phyloP scores from a whole-genome alignment of 805 yeast species.

The Maudiozyma barnettii region DNA sequence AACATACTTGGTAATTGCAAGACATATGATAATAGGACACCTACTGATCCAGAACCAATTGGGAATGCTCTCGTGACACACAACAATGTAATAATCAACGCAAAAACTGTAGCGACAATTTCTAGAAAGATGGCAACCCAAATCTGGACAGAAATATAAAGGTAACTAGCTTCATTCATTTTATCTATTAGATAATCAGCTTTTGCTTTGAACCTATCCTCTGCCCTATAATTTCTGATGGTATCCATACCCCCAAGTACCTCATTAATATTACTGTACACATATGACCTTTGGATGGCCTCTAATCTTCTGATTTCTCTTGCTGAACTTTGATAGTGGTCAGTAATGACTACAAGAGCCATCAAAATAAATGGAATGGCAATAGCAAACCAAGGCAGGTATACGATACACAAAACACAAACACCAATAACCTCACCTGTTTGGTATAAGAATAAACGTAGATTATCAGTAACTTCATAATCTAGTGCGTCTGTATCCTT shows the following conservation, averaged over 20 bases:
- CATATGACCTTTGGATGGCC: constrained; percentile 42
- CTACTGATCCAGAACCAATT: constrained; percentile 50
- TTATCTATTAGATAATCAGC: constrained; percentile 43
- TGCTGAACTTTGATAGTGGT: constrained; percentile 41
- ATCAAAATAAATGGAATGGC: constrained; percentile 49
- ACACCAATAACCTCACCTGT: constrained; percentile 52
- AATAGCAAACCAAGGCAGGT: constrained; percentile 70
- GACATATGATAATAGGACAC: constrained; percentile 51
- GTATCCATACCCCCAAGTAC: constrained; percentile 41
- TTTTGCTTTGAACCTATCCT: constrained; percentile 33
- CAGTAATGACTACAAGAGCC: constrained; percentile 35
- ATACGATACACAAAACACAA: constrained; percentile 56
- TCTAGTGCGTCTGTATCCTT: constrained; percentile 82
- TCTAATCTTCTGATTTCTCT: constrained; percentile 45
- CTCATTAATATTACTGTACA: constrained; percentile 43
- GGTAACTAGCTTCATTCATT: constrained; percentile 42
- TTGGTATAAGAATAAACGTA: constrained; percentile 50
- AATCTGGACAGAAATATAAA: constrained; percentile 49
- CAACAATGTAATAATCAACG: constrained; percentile 44
- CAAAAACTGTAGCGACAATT: constrained; percentile 39
- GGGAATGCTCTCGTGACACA: constrained; percentile 52
- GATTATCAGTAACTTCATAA: constrained; percentile 64
- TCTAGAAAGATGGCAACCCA: constrained; percentile 53
- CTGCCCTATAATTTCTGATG: constrained; percentile 35
- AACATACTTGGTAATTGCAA: constrained; percentile 49